These are phyloP conservation scores for Podaxis sp. DNA, from an alignment of 768 basidiomycete genomes.

Conservation along the genomic window DNA sequence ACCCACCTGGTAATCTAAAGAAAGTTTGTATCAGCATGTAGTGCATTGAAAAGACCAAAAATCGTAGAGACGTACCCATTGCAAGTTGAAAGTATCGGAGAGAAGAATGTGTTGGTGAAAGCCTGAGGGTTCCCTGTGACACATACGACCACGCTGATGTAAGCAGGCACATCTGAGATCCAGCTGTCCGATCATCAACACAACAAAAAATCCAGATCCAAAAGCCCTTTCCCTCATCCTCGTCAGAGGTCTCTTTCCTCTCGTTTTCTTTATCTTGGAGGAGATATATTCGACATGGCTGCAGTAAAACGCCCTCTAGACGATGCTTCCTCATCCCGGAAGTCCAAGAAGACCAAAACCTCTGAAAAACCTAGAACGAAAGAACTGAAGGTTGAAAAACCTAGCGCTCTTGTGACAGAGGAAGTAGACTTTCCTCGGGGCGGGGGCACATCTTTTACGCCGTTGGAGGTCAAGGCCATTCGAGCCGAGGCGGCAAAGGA, in stretches of 20 bases:
- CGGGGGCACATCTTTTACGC: conserved; percentile 86
- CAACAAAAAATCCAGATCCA: conserved; percentile 26
- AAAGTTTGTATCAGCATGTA: conserved; percentile 8
- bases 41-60: not conserved
- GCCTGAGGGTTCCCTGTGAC: not conserved
- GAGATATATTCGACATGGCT: conserved; percentile 32
- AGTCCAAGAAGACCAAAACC: conserved; percentile 63
- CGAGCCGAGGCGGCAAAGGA: conserved; percentile 84
- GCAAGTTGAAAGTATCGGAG: not conserved
- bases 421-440: conserved; percentile 96
- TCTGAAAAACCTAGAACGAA: conserved; percentile 21
- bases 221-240: conserved; percentile 7
- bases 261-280: not conserved
- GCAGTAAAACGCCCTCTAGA: conserved; percentile 65
- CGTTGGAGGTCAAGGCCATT: conserved; percentile 84
- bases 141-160: conserved; percentile 1
- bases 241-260: not conserved
- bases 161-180: conserved; percentile 23
- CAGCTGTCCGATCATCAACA: conserved; percentile 21
- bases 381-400: conserved; percentile 25
- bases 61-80: conserved; percentile 36
- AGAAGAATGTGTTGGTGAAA: not conserved
- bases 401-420: conserved; percentile 39
- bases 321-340: conserved; percentile 45
- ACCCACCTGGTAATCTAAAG: conserved; percentile 68